Percentiles rank a stretch among this genome's conserved stretches.
These are phyloP conservation scores for Solanum rostratum DNA, from an alignment of 257 asterid genomes.

Conservation along the genomic window DNA sequence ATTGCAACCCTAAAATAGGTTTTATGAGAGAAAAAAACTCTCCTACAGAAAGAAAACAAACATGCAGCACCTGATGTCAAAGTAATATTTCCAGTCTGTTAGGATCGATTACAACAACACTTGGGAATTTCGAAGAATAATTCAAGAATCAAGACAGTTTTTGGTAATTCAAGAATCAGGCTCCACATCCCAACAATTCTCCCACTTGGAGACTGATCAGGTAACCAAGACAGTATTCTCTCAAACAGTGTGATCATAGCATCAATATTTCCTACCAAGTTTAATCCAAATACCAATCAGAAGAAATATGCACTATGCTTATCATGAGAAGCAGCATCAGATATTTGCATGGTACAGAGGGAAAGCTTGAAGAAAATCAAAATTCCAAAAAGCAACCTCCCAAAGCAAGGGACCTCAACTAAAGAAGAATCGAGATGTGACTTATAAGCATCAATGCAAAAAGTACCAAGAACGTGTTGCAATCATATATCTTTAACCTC, in stretches of 20 bases:
- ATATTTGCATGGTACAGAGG: neutral
- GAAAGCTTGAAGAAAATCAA: neutral
- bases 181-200: too few species aligned
- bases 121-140: too few species aligned
- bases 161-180: too few species aligned
- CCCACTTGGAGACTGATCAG: too few species aligned
- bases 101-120: too few species aligned
- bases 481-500: neutral
- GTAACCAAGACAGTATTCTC: too few species aligned
- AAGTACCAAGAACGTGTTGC: neutral
- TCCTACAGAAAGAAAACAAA: neutral
- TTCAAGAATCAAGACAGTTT: too few species aligned
- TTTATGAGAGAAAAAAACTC: neutral
- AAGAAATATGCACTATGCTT: neutral
- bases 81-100: neutral
- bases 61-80: neutral
- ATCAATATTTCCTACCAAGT: neutral
- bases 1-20: neutral
- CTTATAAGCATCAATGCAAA: neutral
- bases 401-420: neutral
- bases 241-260: too few species aligned
- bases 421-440: neutral
- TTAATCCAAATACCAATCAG: neutral
- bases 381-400: neutral
- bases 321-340: neutral